Evolutionary conservation across 1,284 basidiomycete genomes (phyloP), one percentile per base, ranked within the genome.

Genomic region (Melampsora americana): DNA sequence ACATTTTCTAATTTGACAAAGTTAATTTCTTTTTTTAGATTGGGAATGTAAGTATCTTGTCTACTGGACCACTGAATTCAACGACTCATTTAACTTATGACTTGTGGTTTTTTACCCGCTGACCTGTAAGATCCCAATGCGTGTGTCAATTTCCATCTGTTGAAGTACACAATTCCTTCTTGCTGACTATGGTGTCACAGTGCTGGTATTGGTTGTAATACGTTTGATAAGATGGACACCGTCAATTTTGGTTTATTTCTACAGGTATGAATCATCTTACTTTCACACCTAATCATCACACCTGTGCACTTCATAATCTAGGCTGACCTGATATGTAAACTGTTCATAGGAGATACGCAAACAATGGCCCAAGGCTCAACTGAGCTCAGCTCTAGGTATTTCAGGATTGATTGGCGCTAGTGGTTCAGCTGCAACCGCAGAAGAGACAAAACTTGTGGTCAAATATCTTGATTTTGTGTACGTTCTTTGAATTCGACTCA

Each of bases 191-290:
- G 30, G 5, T 7, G 30, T n/a, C 23, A 23, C 53, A 76, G 74
- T 59, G 18, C 44, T 11, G 74, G 74, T 16, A 65, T 69, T 32
- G 74, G 74, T 23, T 76, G 74, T 69, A 76, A 76, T 44, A 48
- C 66, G 14, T 46, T 32, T n/a, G 46, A 59, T 26, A 50, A 66
- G 2, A 20, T 30, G 2, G 74, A 76, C 61, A 50, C 46, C n/a
- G 61, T 69, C 16, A 76, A 76, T 16, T 68, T 76, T 16, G 74
- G 74, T 32, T 35, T 65, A 59, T 46, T 76, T 23, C 2, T 44
- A 16, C 48, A 76, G 46, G 66, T 76, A 28, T 42, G 59, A 14
- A 7, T 12, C 2, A 14, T 28, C 1, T 18, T 23, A 26, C 65
- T 32, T 32, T 7, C 0, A 14, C n/a, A 46, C 35, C 0, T 26